Base-by-base conservation (phyloP, 441 rosid genomes). In the Geranium incanum region DNA sequence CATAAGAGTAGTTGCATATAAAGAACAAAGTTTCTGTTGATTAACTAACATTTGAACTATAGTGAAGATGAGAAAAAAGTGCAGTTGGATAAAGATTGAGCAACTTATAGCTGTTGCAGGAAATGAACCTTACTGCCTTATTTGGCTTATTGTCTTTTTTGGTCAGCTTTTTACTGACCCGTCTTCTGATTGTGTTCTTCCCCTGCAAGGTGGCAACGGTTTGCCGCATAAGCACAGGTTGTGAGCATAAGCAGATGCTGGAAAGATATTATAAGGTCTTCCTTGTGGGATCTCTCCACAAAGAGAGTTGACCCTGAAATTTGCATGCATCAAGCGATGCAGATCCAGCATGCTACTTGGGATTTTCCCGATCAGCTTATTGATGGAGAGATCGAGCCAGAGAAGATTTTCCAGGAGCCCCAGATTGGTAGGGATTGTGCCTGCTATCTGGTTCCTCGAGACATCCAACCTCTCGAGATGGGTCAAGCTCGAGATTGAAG, bases 281-380 rank as follows among this genome's bases (percentile, higher is more conserved):
- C 90, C 90, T 78, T 92, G 99, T n/a, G 99, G 99, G 66, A 94
- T 94, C 81, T 79, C 83, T 69, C 99, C 99, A 41, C 99, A 94
- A 38, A 94, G 81, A 78, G 80, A 83, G 79, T 94, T 94, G 43
- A 89, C 92, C 71, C 97, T 89, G 86, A 94, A 94, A 79, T 80
- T 92, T 63, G 78, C 99, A 84, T 94, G 96, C 69, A 70, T 83
- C 68, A 92, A n/a, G 5, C 76, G 68, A 70, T 72, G 68, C 69
- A 90, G 75, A 38, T 86, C 87, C 80, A 87, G 77, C 68, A 94
- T 84, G 84, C 82, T 90, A 28, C 71, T 76, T 12, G 99, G 99
- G 78, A 94, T 89, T 75, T 74, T 83, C 37, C 99, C 97, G 6
- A 86, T 70, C 73, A 94, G 80, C 37, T 73, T 74, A 72, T 94